Conservation (phyloP, 2,329 filamentous ascomycete genomes). For the Aureobasidium lini region DNA sequence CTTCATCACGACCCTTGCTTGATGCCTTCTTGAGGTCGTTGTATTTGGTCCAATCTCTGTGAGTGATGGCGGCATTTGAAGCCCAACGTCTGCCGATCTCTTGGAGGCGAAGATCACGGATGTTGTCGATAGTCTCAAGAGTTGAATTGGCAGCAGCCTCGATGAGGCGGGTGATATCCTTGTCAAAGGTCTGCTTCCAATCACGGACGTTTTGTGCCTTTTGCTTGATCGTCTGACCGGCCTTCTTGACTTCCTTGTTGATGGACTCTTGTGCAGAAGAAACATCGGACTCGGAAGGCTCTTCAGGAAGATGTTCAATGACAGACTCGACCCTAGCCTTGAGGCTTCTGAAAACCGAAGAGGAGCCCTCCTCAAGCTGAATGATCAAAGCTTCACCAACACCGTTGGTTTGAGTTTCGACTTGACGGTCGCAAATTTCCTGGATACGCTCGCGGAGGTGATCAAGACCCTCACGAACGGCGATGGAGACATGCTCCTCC, state of each 20-base stretch:
- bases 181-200: constrained; percentile 68
- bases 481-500: constrained; percentile 81
- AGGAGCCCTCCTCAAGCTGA: constrained; percentile 60
- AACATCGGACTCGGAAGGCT: constrained; percentile 46
- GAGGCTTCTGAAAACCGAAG: constrained; percentile 56
- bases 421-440: constrained; percentile 66
- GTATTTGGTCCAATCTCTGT: constrained; percentile 96
- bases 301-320: constrained; percentile 49
- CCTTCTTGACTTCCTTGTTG: constrained; percentile 51
- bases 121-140: constrained; percentile 72
- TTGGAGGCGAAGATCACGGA: constrained; percentile 76
- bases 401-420: constrained; percentile 56
- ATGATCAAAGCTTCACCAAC: constrained; percentile 60
- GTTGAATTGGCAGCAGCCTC: constrained; percentile 69
- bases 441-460: constrained; percentile 55
- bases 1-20: constrained; percentile 74
- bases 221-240: constrained; percentile 67
- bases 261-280: constrained; percentile 48
- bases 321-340: constrained; percentile 58
- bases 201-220: constrained; percentile 67
- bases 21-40: constrained; percentile 79
- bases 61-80: constrained; percentile 90
- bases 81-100: constrained; percentile 92
- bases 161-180: constrained; percentile 61
- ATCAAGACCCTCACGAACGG: constrained; percentile 74